Evolutionary conservation across 306 rosid genomes (phyloP), one percentile per base, ranked within the genome.

Genomic region (Pterocarpus macrocarpus): DNA sequence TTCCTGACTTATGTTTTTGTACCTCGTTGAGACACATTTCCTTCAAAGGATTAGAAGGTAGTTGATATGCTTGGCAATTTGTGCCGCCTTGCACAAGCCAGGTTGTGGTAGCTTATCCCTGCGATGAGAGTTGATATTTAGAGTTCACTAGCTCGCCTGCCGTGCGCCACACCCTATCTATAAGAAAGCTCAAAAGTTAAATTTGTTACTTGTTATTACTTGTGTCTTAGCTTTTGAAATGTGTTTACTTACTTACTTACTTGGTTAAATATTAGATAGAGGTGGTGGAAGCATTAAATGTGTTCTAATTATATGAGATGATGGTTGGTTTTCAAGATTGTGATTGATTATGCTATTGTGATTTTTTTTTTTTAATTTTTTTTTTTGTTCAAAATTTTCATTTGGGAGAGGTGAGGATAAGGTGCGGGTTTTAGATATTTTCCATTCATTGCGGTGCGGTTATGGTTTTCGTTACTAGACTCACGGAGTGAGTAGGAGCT

Each of bases 241-340:
- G 28, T 4, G 28, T 22, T 22, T 22, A 22, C 28, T 22, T 56
- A 8, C 28, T 22, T 56, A 8, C 47, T 33, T 30, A 61, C 14
- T 61, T 32, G 16, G 66, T 61, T 61, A 61, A 59, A 58, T 55
- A 15, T 55, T 55, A 28, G 34, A 58, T 32, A 58, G 64, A 58
- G 64, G 34, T 32, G 7, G 66, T 61, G 8, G 8, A 61, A 8
- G 5, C 11, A 5, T 53, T 14, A 2, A 2, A 5, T 53, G 17
- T 34, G 68, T 63, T 33, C 36, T 64, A 16, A 14, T n/a, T 36
- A 2, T 14, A 13, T 34, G 22, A 16, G 13, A 15, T 36, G 47
- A 15, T 35, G 41, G 12, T 36, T 36, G 70, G 13, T 15, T 64
- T 64, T 35, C 5, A n/a, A 35, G 47, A 14, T n/a, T 15, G 30